These are phyloP conservation scores for Pseudonitzschia delicatissima DNA, from an alignment of 108 stramenopile genomes.

Conservation along the genomic window DNA sequence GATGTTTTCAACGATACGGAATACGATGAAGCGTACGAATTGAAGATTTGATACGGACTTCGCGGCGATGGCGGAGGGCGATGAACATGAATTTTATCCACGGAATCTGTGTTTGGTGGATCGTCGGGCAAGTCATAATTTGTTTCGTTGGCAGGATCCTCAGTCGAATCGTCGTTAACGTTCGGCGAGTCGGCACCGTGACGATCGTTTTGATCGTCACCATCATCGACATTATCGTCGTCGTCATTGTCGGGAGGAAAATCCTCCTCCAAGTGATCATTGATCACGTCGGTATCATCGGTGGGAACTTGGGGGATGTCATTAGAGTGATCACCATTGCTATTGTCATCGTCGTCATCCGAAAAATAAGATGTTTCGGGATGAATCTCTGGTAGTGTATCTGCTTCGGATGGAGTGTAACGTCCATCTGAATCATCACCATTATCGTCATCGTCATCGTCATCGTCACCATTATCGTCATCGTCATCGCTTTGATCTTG, in stretches of 20 bases:
- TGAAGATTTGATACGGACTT: too few species aligned
- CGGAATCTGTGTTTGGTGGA: not conserved
- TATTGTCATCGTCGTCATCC: constrained; percentile 11
- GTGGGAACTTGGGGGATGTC: not conserved
- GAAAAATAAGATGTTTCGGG: not conserved
- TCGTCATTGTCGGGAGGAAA: not conserved
- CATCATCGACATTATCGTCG: constrained; percentile 1
- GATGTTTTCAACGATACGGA: constrained; percentile 3
- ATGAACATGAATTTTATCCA: not conserved
- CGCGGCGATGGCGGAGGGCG: not conserved
- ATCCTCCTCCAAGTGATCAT: not conserved
- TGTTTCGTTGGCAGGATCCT: not conserved
- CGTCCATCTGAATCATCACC: too few species aligned
- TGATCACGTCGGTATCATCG: not conserved
- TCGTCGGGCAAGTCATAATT: not conserved
- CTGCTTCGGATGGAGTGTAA: too few species aligned
- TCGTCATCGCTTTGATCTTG: not conserved
- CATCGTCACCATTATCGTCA: not conserved
- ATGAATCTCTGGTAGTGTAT: not conserved
- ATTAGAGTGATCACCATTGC: too few species aligned
- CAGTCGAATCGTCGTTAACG: not conserved
- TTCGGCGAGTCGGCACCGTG: not conserved
- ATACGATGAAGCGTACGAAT: constrained; percentile 4
- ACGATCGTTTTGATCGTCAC: too few species aligned
- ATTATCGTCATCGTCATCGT: not conserved